These are phyloP conservation scores for Kalanchoe fedtschenkoi DNA, from an alignment of 164 flowering plant genomes.

Conservation along the genomic window DNA sequence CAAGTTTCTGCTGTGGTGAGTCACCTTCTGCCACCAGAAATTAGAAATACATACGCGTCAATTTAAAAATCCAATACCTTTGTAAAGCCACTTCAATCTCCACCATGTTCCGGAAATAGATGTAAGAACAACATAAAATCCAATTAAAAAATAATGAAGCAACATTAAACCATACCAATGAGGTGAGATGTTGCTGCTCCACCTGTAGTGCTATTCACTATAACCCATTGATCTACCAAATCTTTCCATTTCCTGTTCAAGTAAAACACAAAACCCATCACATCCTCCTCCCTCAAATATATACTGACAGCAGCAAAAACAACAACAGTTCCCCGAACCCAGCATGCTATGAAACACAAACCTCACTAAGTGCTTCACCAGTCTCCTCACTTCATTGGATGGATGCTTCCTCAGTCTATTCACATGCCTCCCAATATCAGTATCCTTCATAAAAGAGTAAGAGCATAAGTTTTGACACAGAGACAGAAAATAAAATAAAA, in stretches of 20 bases:
- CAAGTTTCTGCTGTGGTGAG: conserved; percentile 52
- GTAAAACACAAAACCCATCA: conserved; percentile 8
- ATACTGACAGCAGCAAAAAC: background rate
- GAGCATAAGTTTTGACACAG: background rate
- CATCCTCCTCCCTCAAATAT: background rate
- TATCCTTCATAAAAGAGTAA: conserved; percentile 38
- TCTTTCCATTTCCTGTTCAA: conserved; percentile 84
- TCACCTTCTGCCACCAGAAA: conserved; percentile 45
- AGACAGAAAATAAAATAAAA: background rate
- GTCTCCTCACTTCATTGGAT: conserved; percentile 53
- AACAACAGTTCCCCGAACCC: background rate
- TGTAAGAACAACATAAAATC: background rate
- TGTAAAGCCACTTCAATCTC: background rate
- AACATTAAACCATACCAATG: conserved; percentile 25
- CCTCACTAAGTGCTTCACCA: conserved; percentile 92
- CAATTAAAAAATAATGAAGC: background rate
- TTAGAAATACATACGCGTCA: conserved; percentile 10
- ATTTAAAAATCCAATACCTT: background rate
- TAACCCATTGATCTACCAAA: conserved; percentile 92
- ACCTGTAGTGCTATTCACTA: conserved; percentile 35
- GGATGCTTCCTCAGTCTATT: conserved; percentile 63
- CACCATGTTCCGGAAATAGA: background rate
- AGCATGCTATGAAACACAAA: conserved; percentile 11
- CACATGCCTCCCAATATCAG: conserved; percentile 85
- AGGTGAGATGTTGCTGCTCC: conserved; percentile 30